Evolutionary conservation across 2,329 filamentous ascomycete genomes (phyloP).

Genomic region (Fusarium fujikuroi): DNA sequence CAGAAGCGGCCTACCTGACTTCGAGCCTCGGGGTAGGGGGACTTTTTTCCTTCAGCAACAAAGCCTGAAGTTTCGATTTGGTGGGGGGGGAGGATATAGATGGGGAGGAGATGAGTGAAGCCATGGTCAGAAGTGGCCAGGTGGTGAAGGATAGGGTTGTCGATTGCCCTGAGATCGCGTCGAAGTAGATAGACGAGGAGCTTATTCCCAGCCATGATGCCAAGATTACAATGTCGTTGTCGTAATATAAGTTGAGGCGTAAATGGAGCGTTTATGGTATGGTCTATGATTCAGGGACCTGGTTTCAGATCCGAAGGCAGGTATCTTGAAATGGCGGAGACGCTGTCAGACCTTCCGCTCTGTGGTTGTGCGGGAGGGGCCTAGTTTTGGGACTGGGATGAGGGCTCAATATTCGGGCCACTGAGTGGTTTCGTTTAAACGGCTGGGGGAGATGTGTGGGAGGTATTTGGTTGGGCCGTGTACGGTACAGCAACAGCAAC

Average conservation of each 20-base stretch:
- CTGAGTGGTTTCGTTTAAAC: neutral
- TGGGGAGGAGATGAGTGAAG: conserved; percentile 76
- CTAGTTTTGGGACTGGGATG: conserved; percentile 3
- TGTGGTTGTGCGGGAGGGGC: conserved; percentile 12
- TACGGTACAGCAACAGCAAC: neutral
- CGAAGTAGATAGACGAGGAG: conserved; percentile 78
- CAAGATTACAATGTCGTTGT: neutral
- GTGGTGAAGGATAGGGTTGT: conserved; percentile 78
- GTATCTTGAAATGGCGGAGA: conserved; percentile 8
- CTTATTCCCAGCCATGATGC: conserved; percentile 52
- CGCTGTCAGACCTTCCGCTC: conserved; percentile 11
- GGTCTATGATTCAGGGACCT: neutral
- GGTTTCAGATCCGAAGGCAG: neutral
- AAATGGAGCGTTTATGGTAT: neutral
- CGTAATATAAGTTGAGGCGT: neutral
- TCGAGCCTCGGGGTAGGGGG: conserved; percentile 75
- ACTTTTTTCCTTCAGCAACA: conserved; percentile 62
- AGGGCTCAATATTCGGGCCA: conserved; percentile 8
- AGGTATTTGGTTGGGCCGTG: conserved; percentile 3
- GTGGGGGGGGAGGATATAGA: conserved; percentile 75
- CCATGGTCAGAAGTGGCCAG: conserved; percentile 62
- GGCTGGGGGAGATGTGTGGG: neutral
- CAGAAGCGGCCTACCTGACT: conserved; percentile 75
- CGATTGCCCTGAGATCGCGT: conserved; percentile 76
- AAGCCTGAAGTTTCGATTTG: conserved; percentile 83